Base-by-base conservation (phyloP, 2,329 filamentous ascomycete species). In the Colletotrichum orbiculare region DNA sequence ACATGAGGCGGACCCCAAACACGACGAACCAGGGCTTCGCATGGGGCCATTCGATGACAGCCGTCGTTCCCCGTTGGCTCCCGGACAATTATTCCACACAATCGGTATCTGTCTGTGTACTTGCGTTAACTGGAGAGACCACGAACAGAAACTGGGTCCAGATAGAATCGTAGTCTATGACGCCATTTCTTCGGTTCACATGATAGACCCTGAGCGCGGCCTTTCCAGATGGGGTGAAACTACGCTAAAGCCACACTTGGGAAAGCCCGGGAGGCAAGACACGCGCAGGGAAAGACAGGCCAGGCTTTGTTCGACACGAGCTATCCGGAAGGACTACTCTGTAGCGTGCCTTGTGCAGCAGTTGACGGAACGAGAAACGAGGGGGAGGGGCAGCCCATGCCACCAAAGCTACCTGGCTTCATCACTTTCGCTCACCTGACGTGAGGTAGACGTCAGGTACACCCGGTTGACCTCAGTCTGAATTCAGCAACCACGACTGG, bases 101-200 rank as follows among this genome's bases (percentile, higher is more conserved):
- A 43, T 56, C 52, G 49, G 47, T 41, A 43, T 42, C 11, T 39
- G 41, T 8, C 38, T 13, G 25, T 25, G 25, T 25, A 5, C 25
- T 25, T 25, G 8, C 38, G 34, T 41, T 53, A 39, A 62, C 41
- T 56, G 45, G 41, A 52, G 42, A 37, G 42, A 43, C 61, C 39
- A 25, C 45, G 25, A 64, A 49, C 48, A 15, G 47, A 42, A 47
- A 25, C 54, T 47, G 37, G 13, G 41, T 37, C 55, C 47, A 60
- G 37, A 48, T n/a, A 59, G 10, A 25, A 15, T n/a, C 37, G 41
- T 13, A 55, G 49, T 66, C 64, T 64, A 66, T 66, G 64, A 66
- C 64, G 64, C 54, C 64, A 66, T 65, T 64, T 43, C 54, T 64
- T 46, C 48, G 54, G 41, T 65, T 66, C 64, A 64, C 64, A 66